Percentiles rank a stretch among this genome's conserved stretches.
These are phyloP conservation scores for Fusarium luffae DNA, from an alignment of 2,329 filamentous ascomycete species.

Conservation along the genomic window DNA sequence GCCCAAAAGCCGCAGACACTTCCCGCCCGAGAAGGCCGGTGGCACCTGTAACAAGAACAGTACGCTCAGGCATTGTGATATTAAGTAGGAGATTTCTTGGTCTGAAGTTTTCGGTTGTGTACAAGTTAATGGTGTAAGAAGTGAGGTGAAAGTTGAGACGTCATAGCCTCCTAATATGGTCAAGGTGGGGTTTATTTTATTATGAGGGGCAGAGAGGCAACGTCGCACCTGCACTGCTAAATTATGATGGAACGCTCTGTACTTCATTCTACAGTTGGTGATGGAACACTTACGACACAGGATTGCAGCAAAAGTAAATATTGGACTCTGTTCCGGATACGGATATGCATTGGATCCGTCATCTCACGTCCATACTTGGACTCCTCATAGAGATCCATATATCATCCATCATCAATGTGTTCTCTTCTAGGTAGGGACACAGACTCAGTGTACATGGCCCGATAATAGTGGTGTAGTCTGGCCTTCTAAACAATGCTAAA, in stretches of 20 bases:
- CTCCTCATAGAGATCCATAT: neutral
- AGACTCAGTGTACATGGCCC: neutral
- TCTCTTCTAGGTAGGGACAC: neutral
- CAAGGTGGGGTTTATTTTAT: conserved; percentile 28
- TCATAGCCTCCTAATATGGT: conserved; percentile 16
- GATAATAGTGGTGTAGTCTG: neutral
- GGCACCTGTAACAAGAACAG: conserved; percentile 82
- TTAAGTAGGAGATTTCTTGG: neutral
- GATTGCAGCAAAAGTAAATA: neutral
- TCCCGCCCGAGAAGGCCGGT: conserved; percentile 86
- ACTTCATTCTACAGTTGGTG: neutral
- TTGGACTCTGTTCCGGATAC: neutral
- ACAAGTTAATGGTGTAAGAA: conserved; percentile 1
- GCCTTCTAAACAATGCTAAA: neutral
- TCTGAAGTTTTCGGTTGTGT: neutral
- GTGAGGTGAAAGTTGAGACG: conserved; percentile 18
- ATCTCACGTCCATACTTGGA: neutral
- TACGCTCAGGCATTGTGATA: conserved; percentile 47
- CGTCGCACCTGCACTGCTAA: neutral
- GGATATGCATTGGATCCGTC: neutral
- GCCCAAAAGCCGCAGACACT: conserved; percentile 76
- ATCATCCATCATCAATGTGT: neutral
- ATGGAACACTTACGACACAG: neutral
- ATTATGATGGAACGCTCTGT: neutral
- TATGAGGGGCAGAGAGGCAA: conserved; percentile 29